Evolutionary conservation across 2,329 filamentous ascomycete species (phyloP).

Genomic region (Cordyceps tenuipes): DNA sequence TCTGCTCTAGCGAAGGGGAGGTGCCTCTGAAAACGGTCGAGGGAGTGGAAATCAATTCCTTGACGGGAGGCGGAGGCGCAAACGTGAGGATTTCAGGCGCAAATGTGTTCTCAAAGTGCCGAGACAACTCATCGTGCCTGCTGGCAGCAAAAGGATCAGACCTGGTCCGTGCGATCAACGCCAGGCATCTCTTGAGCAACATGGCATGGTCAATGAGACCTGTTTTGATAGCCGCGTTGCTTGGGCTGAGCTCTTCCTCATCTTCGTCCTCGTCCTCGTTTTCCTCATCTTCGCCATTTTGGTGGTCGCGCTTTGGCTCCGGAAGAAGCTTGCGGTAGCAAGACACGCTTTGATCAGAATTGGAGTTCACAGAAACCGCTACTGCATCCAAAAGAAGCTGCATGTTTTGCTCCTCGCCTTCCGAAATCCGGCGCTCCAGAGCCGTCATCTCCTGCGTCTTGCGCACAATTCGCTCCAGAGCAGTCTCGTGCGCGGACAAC

Average conservation of each 20-base stretch:
- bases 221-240: slow-evolving; percentile 74
- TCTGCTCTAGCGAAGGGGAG: slow-evolving; percentile 35
- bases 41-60: slow-evolving; percentile 33
- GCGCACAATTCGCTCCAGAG: slow-evolving; percentile 77
- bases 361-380: slow-evolving; percentile 64
- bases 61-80: slow-evolving; percentile 38
- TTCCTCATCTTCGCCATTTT: slow-evolving; percentile 31
- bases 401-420: slow-evolving; percentile 63
- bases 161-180: slow-evolving; percentile 55
- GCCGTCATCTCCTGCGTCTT: slow-evolving; percentile 79
- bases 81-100: slow-evolving; percentile 58
- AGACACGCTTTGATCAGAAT: slow-evolving; percentile 67
- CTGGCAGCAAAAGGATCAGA: not conserved
- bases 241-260: slow-evolving; percentile 42
- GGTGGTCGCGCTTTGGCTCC: slow-evolving; percentile 31
- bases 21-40: slow-evolving; percentile 42
- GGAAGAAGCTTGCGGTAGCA: slow-evolving; percentile 70
- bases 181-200: slow-evolving; percentile 74
- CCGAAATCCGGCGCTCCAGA: slow-evolving; percentile 64
- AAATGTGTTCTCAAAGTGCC: slow-evolving; percentile 54
- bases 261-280: slow-evolving; percentile 35
- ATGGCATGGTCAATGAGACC: slow-evolving; percentile 84
- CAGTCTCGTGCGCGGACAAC: slow-evolving; percentile 74
- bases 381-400: slow-evolving; percentile 67
- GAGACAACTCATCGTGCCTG: slow-evolving; percentile 47